Conservation (phyloP, 768 basidiomycete genomes). For the Mycena vulgaris region DNA sequence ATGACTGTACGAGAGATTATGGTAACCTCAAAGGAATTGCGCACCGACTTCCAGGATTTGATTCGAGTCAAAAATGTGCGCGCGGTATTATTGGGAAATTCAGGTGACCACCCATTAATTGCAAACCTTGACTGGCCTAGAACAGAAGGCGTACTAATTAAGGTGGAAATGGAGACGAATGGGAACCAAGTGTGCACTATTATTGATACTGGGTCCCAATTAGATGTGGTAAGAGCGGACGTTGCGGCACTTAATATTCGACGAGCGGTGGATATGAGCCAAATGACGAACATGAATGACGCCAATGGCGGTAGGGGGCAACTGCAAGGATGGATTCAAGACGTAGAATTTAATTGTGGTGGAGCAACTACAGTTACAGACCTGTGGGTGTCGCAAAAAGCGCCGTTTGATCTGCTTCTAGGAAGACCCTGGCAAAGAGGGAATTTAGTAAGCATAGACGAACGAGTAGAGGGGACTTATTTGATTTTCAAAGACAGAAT, state of each 20-base stretch:
- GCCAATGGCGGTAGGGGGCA: constrained; percentile 46
- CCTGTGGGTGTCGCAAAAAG: constrained; percentile 41
- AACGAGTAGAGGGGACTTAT: constrained; percentile 36
- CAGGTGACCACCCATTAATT: neutral
- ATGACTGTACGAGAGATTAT: constrained; percentile 10
- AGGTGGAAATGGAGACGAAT: no score
- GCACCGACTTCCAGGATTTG: constrained; percentile 15
- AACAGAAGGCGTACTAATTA: constrained; percentile 29
- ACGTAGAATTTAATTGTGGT: constrained; percentile 43
- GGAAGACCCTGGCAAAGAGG: constrained; percentile 42
- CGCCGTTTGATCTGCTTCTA: constrained; percentile 36
- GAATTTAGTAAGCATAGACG: constrained; percentile 41
- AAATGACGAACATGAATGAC: constrained; percentile 40
- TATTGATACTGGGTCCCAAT: constrained; percentile 48
- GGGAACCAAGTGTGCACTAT: constrained; percentile 36
- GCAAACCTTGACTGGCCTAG: neutral
- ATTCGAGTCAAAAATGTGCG: constrained; percentile 21
- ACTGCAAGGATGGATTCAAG: constrained; percentile 40
- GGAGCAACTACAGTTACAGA: constrained; percentile 38
- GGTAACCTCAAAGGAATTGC: constrained; percentile 25
- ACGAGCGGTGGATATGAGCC: constrained; percentile 35
- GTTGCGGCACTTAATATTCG: constrained; percentile 23
- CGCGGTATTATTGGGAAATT: neutral
- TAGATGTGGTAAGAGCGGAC: constrained; percentile 40
- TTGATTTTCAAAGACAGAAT: constrained; percentile 24